Evolutionary conservation across 495 filamentous ascomycete genomes (phyloP), one percentile per base, ranked within the genome.

Genomic region (Penicillium atrosanguineum): DNA sequence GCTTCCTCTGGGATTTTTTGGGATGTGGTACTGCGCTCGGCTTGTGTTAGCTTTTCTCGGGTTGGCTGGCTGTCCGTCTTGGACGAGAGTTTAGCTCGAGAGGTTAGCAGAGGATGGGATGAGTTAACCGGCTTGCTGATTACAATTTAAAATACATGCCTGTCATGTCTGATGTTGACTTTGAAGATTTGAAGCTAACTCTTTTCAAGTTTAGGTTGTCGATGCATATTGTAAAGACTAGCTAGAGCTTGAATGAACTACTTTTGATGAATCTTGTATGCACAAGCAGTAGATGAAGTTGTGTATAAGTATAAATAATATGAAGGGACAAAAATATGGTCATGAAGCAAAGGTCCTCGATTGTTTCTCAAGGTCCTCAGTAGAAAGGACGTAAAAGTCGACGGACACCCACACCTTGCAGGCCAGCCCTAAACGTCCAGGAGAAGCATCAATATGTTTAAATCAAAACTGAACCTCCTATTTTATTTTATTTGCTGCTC

Each of bases 111-210:
- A 66, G 69, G 75, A 76, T 69, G 75, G 76, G 75, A 76, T 85
- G 83, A 83, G 74, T 86, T 82, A 78, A 75, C 61, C 74, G 82
- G 84, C 82, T 85, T 70, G 69, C 83, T 86, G 83, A 87, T 68
- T 64, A 59, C 21, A 34, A 34, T 14, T 1, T 34, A 14, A 14
- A 4, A 12, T 34, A 2, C 31, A 34, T 34, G 31, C 31, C 12
- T 34, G 31, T 34, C 31, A 34, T 34, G 31, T 36, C 29, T 52
- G 20, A 26, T 6, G 20, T 48, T 16, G 0, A 1, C n/a, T 52
- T 26, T 54, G 26, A 26, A 41, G 28, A 52, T 53, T 46, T 57
- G 34, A 34, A 40, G 64, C 65, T 68, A 34, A 66, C 51, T 39
- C 18, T 42, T 47, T 14, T 21, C 3, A 36, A 57, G 48, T 51